These are phyloP conservation scores for Setaria italica DNA, from an alignment of 202 grass and related monocot genomes.

Conservation along the genomic window DNA sequence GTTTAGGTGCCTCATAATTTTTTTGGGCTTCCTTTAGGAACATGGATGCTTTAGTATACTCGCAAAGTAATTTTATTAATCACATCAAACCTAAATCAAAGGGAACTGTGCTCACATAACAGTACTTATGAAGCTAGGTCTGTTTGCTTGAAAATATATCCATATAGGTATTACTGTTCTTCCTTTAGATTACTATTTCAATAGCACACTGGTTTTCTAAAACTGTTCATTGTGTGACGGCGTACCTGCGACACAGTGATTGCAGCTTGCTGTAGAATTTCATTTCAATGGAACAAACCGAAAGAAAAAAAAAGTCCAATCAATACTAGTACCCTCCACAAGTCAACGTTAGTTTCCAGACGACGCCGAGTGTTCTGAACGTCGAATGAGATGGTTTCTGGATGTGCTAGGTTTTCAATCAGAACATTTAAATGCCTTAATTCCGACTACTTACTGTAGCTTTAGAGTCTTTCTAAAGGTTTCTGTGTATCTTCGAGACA, in stretches of 20 bases:
- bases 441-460: background rate
- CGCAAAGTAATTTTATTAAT: slow-evolving; percentile 10
- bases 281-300: background rate
- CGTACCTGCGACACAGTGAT: background rate
- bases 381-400: background rate
- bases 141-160: slow-evolving; percentile 40
- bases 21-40: background rate
- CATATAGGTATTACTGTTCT: background rate
- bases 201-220: background rate
- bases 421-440: background rate
- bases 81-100: background rate
- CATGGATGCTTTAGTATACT: slow-evolving; percentile 15
- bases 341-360: background rate
- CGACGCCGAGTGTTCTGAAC: background rate
- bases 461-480: background rate
- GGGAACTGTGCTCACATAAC: slow-evolving; percentile 1
- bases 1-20: background rate
- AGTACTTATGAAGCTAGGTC: background rate
- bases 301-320: background rate
- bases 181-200: slow-evolving; percentile 10
- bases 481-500: background rate
- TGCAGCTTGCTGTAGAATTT: background rate
- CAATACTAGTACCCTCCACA: background rate
- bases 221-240: background rate
- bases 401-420: background rate